A percentile compares a stretch with the other conserved stretches of the same genome.
phyloP scores from a whole-genome alignment of 306 rosid species.

The apple (Malus domestica) region DNA sequence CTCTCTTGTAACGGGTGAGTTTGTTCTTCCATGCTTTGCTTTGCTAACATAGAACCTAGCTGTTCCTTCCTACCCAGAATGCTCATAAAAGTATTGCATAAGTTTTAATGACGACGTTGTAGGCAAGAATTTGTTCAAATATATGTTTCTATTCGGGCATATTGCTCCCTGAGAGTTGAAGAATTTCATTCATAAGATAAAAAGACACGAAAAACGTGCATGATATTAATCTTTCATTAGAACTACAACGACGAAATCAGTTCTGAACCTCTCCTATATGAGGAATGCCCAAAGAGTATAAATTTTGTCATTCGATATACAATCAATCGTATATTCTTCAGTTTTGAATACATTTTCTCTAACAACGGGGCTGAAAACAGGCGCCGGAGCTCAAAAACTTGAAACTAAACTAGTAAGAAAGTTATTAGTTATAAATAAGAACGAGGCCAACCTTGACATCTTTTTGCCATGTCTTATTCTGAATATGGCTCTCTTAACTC shows the following conservation, averaged over 20 bases:
- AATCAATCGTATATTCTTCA: not conserved
- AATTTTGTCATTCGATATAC: not conserved
- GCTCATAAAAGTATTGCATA: not conserved
- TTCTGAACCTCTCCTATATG: too few species aligned
- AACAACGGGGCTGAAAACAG: not conserved
- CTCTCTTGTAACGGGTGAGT: constrained; percentile 15
- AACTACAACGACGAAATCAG: too few species aligned
- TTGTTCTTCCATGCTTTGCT: constrained; percentile 2
- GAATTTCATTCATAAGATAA: too few species aligned
- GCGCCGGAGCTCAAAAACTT: not conserved
- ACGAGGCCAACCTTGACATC: not conserved
- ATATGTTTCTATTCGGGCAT: too few species aligned
- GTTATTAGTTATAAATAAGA: not conserved
- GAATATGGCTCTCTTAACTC: constrained; percentile 12
- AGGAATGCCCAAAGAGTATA: not conserved
- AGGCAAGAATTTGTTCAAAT: not conserved
- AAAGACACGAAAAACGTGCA: too few species aligned
- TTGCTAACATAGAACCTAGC: not conserved
- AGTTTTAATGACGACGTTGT: not conserved
- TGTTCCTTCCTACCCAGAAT: not conserved
- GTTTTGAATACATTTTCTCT: not conserved
- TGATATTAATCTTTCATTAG: too few species aligned
- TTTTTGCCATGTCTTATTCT: not conserved
- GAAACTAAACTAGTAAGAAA: not conserved
- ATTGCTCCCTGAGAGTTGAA: too few species aligned